Evolutionary conservation across 73 alveolate species (phyloP).

Genomic region (Paraurostyla sp.): DNA sequence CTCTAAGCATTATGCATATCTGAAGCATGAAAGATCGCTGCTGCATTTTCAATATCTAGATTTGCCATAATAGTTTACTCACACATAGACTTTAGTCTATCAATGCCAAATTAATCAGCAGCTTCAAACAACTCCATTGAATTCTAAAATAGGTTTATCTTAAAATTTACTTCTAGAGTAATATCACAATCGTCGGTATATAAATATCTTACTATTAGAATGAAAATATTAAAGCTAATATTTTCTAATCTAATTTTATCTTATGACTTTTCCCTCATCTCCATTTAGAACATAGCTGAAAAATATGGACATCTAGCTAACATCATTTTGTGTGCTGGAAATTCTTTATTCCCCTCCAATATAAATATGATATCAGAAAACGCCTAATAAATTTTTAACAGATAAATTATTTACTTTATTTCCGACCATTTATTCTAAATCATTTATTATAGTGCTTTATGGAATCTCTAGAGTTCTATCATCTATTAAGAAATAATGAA

Average conservation of each 20-base stretch:
- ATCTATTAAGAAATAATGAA: constrained; percentile 77
- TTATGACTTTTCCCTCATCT: constrained; percentile 64
- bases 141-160: constrained; percentile 17
- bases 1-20: constrained; percentile 75
- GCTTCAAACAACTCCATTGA: constrained; percentile 79
- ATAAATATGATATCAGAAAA: constrained; percentile 82
- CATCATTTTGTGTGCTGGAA: constrained; percentile 73
- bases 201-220: constrained; percentile 73
- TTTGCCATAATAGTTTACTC: constrained; percentile 70
- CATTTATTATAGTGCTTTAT: constrained; percentile 71
- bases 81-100: constrained; percentile 82
- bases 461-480: constrained; percentile 74
- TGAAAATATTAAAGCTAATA: constrained; percentile 75
- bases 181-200: constrained; percentile 85
- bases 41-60: constrained; percentile 78
- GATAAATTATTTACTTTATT: background rate
- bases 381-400: constrained; percentile 63
- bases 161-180: constrained; percentile 61
- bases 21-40: constrained; percentile 75
- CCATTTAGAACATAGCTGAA: constrained; percentile 64
- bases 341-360: constrained; percentile 69
- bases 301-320: constrained; percentile 79
- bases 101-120: constrained; percentile 86
- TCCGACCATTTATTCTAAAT: constrained; percentile 24
- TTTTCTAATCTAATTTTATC: constrained; percentile 67